Base-by-base conservation (phyloP, 257 asterid species). In the Nicotiana tomentosiformis region DNA sequence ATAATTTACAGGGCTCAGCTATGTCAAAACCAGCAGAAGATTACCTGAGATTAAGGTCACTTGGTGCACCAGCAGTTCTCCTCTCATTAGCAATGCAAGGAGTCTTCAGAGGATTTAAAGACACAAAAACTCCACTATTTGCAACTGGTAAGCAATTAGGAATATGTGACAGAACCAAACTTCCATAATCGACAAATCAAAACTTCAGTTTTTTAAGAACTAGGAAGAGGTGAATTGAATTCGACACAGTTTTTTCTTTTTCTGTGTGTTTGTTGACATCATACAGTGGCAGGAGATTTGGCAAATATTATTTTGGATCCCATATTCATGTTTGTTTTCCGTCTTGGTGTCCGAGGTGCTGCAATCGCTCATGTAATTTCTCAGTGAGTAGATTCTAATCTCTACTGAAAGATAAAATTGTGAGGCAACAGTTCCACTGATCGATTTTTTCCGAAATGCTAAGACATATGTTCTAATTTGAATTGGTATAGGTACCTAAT, bases 1-100 rank as follows among this genome's bases (percentile, higher is more conserved):
- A 49, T 74, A 2, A 49, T 74, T 49, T 35, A 35, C 60, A 93
- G 97, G 93, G 83, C 67, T 93, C 97, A 2, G 57, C 84, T 30
- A 93, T 93, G 95, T 85, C 81, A 66, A 43, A 62, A 80, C 98
- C 94, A 1, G 95, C 98, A 5, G 81, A 88, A 61, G 86, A 89
- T 84, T 93, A 93, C 86, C 88, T 93, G 81, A 88, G 82, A 64
- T 88, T 92, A 35, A 86, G 98, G 76, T 91, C 98, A 77, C 88
- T 93, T 5, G 97, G 98, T 1, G 93, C 98, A 7, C 97, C 98
- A 0, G 96, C 98, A 5, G 93, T 92, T 84, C 95, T 92, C 39
- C 84, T 93, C 56, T 93, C 98, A 1, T 81, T 93, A 86, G 92
- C 98, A 17, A 91, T 89, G 97, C 97, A 93, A 85, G 98, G 97